Percentiles rank a stretch among this genome's conserved stretches.
Evolutionary conservation across 805 yeast species (phyloP).

Genomic region (Metschnikowia henanensis): DNA sequence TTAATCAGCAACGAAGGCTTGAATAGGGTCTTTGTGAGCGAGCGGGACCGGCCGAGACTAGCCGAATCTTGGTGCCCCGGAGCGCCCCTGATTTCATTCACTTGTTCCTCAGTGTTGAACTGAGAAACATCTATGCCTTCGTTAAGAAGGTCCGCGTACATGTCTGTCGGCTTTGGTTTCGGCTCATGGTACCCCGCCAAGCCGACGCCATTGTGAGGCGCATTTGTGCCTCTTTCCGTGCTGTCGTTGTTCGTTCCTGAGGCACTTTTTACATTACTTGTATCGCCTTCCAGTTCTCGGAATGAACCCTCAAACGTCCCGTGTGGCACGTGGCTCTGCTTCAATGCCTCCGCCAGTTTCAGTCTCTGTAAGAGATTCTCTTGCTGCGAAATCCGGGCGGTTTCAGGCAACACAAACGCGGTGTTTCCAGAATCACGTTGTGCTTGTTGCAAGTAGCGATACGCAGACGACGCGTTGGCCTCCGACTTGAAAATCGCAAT

Average conservation of each 20-base stretch:
- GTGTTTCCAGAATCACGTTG: background rate
- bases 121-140: slow-evolving; percentile 32
- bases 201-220: background rate
- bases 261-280: too few species aligned
- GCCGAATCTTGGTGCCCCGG: background rate
- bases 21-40: slow-evolving; percentile 38
- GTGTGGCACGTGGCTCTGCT: slow-evolving; percentile 18
- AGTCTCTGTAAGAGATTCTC: slow-evolving; percentile 38
- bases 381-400: slow-evolving; percentile 33
- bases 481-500: slow-evolving; percentile 38
- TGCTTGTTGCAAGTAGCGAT: slow-evolving; percentile 20
- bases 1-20: slow-evolving; percentile 30
- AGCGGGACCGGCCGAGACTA: slow-evolving; percentile 22
- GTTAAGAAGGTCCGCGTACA: slow-evolving; percentile 26
- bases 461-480: slow-evolving; percentile 26
- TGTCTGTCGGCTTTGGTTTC: slow-evolving; percentile 32
- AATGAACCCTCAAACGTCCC: too few species aligned
- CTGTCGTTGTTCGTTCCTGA: too few species aligned
- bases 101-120: slow-evolving; percentile 25
- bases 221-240: background rate
- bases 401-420: slow-evolving; percentile 14
- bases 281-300: too few species aligned
- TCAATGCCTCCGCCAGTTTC: slow-evolving; percentile 27
- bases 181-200: slow-evolving; percentile 32
- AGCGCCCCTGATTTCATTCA: slow-evolving; percentile 19